Conservation (phyloP, 1,139 yeast species). For the Debaryomycetaceae sp. region DNA sequence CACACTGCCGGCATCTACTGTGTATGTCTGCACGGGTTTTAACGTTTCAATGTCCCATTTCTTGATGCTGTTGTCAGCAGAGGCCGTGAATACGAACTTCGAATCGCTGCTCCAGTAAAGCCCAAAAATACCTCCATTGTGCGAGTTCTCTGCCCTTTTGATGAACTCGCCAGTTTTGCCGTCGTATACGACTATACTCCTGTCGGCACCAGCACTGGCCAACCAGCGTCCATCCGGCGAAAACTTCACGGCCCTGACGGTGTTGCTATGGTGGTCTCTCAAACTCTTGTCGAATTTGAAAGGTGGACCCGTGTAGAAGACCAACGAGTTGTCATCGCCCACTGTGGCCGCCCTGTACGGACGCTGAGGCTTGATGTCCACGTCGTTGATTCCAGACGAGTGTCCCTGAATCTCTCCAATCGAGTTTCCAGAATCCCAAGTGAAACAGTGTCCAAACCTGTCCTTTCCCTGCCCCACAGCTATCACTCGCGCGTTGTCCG, state of each 20-base stretch:
- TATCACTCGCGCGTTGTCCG: constrained; percentile 77
- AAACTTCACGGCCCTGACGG: constrained; percentile 76
- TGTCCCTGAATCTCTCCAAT: constrained; percentile 97
- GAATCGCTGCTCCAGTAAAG: constrained; percentile 66
- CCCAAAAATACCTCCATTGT: constrained; percentile 78
- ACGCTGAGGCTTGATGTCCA: constrained; percentile 79
- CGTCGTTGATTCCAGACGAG: constrained; percentile 79
- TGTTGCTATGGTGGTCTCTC: constrained; percentile 72
- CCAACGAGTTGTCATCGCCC: constrained; percentile 81
- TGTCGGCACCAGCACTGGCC: constrained; percentile 86
- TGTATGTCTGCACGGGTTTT: constrained; percentile 35
- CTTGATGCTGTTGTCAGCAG: constrained; percentile 78
- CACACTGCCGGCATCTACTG: constrained; percentile 34
- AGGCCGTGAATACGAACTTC: constrained; percentile 67
- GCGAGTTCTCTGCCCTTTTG: constrained; percentile 51
- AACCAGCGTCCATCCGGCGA: constrained; percentile 74
- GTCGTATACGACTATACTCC: constrained; percentile 73
- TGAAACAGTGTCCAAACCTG: constrained; percentile 86
- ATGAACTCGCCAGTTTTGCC: constrained; percentile 82
- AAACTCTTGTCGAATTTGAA: constrained; percentile 76
- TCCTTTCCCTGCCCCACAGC: constrained; percentile 97
- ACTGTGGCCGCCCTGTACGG: constrained; percentile 95
- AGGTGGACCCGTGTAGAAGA: constrained; percentile 90
- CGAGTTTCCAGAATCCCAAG: constrained; percentile 92
- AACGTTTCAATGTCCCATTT: constrained; percentile 48